Evolutionary conservation across 768 basidiomycete species (phyloP), one percentile per base, ranked within the genome.

Genomic region (Trametes cubensis): DNA sequence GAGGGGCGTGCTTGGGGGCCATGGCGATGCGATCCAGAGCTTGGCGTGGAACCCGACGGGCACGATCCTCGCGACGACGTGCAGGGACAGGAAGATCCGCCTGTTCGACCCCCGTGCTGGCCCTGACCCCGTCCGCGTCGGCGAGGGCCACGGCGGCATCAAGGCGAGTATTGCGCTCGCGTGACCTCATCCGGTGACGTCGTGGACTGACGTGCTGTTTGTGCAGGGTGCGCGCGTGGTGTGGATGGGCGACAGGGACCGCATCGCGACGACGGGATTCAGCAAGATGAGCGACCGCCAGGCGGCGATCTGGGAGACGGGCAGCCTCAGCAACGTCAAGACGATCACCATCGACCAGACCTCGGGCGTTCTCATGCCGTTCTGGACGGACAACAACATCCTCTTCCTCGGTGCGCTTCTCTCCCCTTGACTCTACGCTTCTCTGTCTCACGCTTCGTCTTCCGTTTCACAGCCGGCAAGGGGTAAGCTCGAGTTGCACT

Each of bases 271-370:
- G 15, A 99, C 96, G 15, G 96, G 96, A 0, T 98, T 98, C 76
- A 94, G 91, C 76, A 93, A 87, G 75, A 96, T 95, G 92, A 93
- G 91, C 50, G 96, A 99, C 73, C 83, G 96, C 10, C 94, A 99
- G 74, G 81, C 94, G 38, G 82, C 80, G 57, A 76, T 99, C 46
- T 99, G 95, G 96, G 95, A 98, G 72, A 85, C 91, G 2, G 84
- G 88, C 11, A 81, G 85, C 15, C 74, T 98, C 55, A 80, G 75
- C 42, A 94, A 85, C 71, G 67, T 95, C 65, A 95, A 94, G 78
- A 92, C 85, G 60, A 77, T 86, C 55, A 81, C 80, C 15, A 78
- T 98, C 62, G 96, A 99, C 74, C 94, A 95, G 73, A 89, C 88
- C 41, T 87, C 95, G 54, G 96, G 96, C 41, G 93, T 96, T 11